phyloP scores from a whole-genome alignment of 78 protist genomes.

The Carpediemonas membranifera region DNA sequence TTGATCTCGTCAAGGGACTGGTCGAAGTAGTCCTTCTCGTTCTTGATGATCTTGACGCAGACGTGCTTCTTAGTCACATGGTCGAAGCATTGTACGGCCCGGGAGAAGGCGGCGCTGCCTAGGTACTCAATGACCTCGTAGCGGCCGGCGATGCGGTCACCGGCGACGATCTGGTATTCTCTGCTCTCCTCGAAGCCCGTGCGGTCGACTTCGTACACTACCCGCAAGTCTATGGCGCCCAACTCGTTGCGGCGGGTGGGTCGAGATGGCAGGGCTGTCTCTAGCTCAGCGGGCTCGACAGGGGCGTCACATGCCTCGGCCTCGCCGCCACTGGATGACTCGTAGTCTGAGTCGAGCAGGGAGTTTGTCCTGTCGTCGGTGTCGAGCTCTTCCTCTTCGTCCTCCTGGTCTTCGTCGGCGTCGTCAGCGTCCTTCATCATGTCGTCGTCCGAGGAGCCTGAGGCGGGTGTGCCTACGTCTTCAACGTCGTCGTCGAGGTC shows the following conservation, averaged over 20 bases:
- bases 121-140: slow-evolving; percentile 41
- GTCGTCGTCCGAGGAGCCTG: too few relatives aligned
- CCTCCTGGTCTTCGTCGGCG: not conserved
- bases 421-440: too few relatives aligned
- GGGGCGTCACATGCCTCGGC: not conserved
- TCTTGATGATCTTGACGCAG: slow-evolving; percentile 60
- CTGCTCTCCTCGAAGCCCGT: slow-evolving; percentile 50
- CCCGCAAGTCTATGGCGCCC: not conserved
- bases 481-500: too few relatives aligned
- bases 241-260: not conserved
- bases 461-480: too few relatives aligned
- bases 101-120: slow-evolving; percentile 54
- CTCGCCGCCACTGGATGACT: not conserved
- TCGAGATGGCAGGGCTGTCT: not conserved
- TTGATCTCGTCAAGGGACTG: slow-evolving; percentile 69
- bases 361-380: not conserved
- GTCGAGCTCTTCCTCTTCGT: not conserved
- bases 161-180: too few relatives aligned
- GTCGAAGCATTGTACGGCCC: slow-evolving; percentile 53
- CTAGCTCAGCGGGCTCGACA: not conserved
- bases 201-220: slow-evolving; percentile 4
- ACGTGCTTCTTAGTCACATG: not conserved
- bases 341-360: not conserved
- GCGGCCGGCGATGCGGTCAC: too few relatives aligned
- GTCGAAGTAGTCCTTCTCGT: slow-evolving; percentile 66